These are phyloP conservation scores for Cladorrhinum sp. DNA, from an alignment of 2,329 filamentous ascomycete species.

Conservation along the genomic window DNA sequence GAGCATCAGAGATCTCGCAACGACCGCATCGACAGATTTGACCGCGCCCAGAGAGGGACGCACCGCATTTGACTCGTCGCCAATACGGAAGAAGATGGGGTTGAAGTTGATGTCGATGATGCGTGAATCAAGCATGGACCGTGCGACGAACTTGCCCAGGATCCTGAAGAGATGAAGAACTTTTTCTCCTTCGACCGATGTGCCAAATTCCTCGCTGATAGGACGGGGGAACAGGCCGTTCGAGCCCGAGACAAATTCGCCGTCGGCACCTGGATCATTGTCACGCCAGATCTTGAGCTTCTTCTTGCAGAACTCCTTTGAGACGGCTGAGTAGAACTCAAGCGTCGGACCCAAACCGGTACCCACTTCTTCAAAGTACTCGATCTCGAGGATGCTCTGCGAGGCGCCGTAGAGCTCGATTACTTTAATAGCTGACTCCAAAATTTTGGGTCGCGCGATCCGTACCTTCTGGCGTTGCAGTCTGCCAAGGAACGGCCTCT, in stretches of 20 bases:
- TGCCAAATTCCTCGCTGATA: slow-evolving; percentile 73
- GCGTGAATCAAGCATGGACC: slow-evolving; percentile 96
- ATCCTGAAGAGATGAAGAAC: slow-evolving; percentile 87
- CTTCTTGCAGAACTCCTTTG: slow-evolving; percentile 95
- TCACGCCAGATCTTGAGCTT: slow-evolving; percentile 97
- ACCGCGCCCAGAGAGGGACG: slow-evolving; percentile 85
- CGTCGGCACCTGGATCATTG: slow-evolving; percentile 67
- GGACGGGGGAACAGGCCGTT: slow-evolving; percentile 89
- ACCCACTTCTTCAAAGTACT: slow-evolving; percentile 98
- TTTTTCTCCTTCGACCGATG: slow-evolving; percentile 76
- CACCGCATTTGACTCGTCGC: slow-evolving; percentile 64
- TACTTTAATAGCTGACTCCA: slow-evolving; percentile 95
- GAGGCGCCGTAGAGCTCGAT: slow-evolving; percentile 99
- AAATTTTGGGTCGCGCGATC: slow-evolving; percentile 88
- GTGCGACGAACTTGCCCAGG: slow-evolving; percentile 93
- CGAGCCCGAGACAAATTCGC: slow-evolving; percentile 81
- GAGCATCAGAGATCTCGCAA: slow-evolving; percentile 80
- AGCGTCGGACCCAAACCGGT: slow-evolving; percentile 93
- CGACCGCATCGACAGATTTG: slow-evolving; percentile 79
- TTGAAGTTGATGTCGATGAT: slow-evolving; percentile 99
- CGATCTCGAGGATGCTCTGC: slow-evolving; percentile 91
- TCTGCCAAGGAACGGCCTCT: slow-evolving; percentile 84
- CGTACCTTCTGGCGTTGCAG: slow-evolving; percentile 97
- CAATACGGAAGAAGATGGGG: slow-evolving; percentile 94
- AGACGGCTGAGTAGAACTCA: slow-evolving; percentile 97